phyloP scores from a whole-genome alignment of 225 moss, liverwort and hornwort genomes.

The Asterella californica region DNA sequence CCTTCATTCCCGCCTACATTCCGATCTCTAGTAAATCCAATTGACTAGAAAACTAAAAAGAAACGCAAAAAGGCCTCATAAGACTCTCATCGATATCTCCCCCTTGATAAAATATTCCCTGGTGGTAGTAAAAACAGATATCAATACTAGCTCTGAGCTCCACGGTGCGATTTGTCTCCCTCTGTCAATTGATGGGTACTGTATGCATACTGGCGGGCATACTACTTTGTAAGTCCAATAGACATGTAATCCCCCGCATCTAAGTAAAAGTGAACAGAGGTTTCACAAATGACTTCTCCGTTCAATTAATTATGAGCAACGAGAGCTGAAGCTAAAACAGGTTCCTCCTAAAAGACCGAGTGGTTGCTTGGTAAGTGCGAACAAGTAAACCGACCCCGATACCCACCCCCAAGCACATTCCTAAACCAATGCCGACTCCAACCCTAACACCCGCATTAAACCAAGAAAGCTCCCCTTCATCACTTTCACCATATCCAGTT shows the following conservation, averaged over 20 bases:
- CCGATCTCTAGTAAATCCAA: neutral
- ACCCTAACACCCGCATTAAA: slow-evolving; percentile 46
- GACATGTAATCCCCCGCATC: neutral
- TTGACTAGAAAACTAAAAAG: neutral
- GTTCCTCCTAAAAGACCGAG: slow-evolving; percentile 34
- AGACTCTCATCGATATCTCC: neutral
- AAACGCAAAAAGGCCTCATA: slow-evolving; percentile 11
- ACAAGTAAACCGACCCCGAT: slow-evolving; percentile 44
- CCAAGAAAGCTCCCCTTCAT: slow-evolving; percentile 43
- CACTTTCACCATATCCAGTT: slow-evolving; percentile 29
- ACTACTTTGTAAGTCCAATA: neutral
- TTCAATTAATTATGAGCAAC: neutral
- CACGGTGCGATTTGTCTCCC: neutral
- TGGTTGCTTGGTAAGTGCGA: slow-evolving; percentile 45
- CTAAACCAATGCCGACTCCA: slow-evolving; percentile 44
- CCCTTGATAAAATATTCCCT: neutral
- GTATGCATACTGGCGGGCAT: neutral
- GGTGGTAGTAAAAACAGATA: neutral
- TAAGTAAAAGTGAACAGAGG: neutral
- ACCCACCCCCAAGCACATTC: slow-evolving; percentile 47
- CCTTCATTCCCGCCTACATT: slow-evolving; percentile 5
- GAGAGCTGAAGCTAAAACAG: slow-evolving; percentile 22
- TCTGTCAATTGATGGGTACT: neutral
- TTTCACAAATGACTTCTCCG: neutral
- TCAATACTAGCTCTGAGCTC: neutral